phyloP scores from a whole-genome alignment of 1,139 yeast genomes.

The Protomyces inundatus region DNA sequence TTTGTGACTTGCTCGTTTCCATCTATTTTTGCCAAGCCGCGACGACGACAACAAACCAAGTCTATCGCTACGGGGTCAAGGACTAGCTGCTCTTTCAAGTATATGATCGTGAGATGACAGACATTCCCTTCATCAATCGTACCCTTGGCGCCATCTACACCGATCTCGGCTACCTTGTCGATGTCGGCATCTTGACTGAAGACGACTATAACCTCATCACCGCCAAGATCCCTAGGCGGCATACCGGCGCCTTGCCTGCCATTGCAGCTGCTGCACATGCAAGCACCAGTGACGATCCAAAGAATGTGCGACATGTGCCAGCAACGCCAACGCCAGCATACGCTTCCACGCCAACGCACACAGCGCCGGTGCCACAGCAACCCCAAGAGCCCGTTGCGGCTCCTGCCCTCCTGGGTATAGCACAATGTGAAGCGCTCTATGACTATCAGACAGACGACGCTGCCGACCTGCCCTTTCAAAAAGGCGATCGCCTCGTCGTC shows the following conservation, averaged over 20 bases:
- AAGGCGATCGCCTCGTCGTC: conserved; percentile 66
- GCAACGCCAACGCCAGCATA: conserved; percentile 33
- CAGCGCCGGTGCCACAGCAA: conserved; percentile 2
- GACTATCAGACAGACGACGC: conserved; percentile 64
- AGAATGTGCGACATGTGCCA: conserved; percentile 36
- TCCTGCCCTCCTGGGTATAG: conserved; percentile 23
- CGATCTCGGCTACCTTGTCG: conserved; percentile 72
- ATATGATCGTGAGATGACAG: not conserved
- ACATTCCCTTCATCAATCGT: not conserved
- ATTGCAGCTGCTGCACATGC: not conserved
- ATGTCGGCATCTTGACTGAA: conserved; percentile 67
- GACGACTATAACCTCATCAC: conserved; percentile 52
- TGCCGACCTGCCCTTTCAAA: conserved; percentile 60
- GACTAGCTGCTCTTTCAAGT: no score
- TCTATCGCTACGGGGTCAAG: not conserved
- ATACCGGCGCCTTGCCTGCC: conserved; percentile 41
- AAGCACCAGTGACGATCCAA: conserved; percentile 34
- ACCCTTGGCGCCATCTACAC: conserved; percentile 17
- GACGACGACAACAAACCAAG: not conserved
- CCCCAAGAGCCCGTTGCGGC: not conserved
- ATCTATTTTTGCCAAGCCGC: not conserved
- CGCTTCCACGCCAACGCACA: not conserved
- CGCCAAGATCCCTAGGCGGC: conserved; percentile 49
- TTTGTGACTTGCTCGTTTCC: no score
- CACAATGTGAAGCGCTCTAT: conserved; percentile 46